Evolutionary conservation across 345 rosid species (phyloP), one percentile per base, ranked within the genome.

Genomic region (Moricandia moricandioides): DNA sequence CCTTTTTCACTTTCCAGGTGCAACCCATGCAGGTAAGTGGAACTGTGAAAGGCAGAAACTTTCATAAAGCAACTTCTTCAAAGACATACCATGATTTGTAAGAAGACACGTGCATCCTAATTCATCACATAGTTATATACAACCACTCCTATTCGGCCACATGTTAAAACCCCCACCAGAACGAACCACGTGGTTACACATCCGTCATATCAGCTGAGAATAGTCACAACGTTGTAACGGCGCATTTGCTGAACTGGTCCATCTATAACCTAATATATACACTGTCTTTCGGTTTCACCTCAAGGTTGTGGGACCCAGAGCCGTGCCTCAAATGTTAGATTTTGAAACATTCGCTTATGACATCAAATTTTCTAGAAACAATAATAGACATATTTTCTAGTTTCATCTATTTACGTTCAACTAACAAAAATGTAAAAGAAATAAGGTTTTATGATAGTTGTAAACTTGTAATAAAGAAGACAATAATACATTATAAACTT

Each of bases 1-100:
- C 1, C 11, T 39, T 34, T 34, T n/a, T 13, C 11, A 63, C 75
- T 76, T 63, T 76, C 75, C 80, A 76, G 66, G 52, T 70, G 80
- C 80, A 63, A 63, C 8, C 70, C 80, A 76, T 76, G 80, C 80
- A 76, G 59, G 60, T 7, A 45, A 8, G 17, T 45, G 52, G 35
- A 29, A 29, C 31, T 29, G 31, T 29, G 31, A 7, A 62, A 62
- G 29, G n/a, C 37, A 1, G 17, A 5, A 69, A 69, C 70, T 30
- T 26, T 55, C 30, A 16, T 16, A 34, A 21, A 27, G 31, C 66
- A 43, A 34, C 60, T 29, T 12, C 5, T 34, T 8, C 62, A 27
- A 54, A 52, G 43, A 67, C 16, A 47, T 37, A 35, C 8, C 26
- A 52, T 63, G 24, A 62, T 27, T 61, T 7, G 26, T 27, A 51